Evolutionary conservation across 805 yeast species (phyloP).

Genomic region (Hanseniaspora lindneri): DNA sequence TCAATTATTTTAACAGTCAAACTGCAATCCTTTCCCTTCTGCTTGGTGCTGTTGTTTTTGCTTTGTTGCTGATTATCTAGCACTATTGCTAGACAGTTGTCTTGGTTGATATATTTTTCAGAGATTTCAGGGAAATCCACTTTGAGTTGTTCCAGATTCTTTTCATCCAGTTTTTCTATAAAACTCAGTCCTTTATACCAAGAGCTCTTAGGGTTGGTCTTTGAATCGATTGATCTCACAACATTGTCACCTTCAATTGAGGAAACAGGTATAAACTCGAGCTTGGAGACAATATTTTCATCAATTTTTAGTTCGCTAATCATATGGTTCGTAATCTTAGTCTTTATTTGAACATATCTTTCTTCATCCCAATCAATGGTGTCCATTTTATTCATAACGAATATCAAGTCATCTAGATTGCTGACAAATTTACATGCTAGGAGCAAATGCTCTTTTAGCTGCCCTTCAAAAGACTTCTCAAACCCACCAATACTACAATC

Average conservation of each 20-base stretch:
- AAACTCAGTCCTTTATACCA: conserved; percentile 89
- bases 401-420: conserved; percentile 64
- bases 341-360: conserved; percentile 81
- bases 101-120: conserved; percentile 86
- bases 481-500: conserved; percentile 97
- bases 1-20: conserved; percentile 77
- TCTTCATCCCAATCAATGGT: conserved; percentile 87
- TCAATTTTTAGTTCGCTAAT: conserved; percentile 39
- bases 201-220: conserved; percentile 57
- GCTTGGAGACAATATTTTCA: conserved; percentile 58
- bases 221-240: conserved; percentile 23
- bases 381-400: conserved; percentile 96
- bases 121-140: conserved; percentile 63
- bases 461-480: conserved; percentile 98
- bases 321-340: conserved; percentile 64
- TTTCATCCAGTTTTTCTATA: conserved; percentile 63
- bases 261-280: conserved; percentile 84
- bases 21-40: conserved; percentile 79
- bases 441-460: conserved; percentile 92
- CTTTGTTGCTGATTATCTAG: conserved; percentile 47
- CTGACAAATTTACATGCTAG: conserved; percentile 40
- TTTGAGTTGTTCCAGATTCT: conserved; percentile 35
- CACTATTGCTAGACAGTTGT: conserved; percentile 78
- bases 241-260: conserved; percentile 93
- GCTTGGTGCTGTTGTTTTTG: conserved; percentile 10